Conservation (phyloP, 345 rosid species). For the Draba incana region DNA sequence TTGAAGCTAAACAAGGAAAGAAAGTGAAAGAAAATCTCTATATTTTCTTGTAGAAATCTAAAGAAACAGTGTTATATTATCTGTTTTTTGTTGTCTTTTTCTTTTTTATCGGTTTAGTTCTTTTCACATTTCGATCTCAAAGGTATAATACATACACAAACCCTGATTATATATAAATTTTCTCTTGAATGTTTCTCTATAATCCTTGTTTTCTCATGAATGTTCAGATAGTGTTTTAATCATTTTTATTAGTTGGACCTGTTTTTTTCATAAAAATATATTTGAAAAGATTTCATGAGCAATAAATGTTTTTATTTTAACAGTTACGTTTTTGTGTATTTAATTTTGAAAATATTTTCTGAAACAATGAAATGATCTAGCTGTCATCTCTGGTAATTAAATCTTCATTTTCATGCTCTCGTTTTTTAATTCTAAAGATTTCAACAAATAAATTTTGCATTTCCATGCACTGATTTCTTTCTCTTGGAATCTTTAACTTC, state of each 20-base stretch:
- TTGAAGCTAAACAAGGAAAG: slow-evolving; percentile 33
- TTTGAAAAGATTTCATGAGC: slow-evolving; percentile 29
- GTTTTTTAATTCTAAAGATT: background rate
- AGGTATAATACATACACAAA: background rate
- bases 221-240: slow-evolving; percentile 37
- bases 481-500: slow-evolving; percentile 14
- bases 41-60: slow-evolving; percentile 2
- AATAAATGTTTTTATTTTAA: slow-evolving; percentile 36
- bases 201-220: slow-evolving; percentile 34
- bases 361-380: slow-evolving; percentile 31
- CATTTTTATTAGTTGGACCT: slow-evolving; percentile 28
- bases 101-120: background rate
- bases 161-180: background rate
- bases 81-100: slow-evolving; percentile 22
- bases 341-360: slow-evolving; percentile 22
- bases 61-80: slow-evolving; percentile 10
- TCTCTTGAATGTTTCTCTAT: background rate
- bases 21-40: slow-evolving; percentile 26
- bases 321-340: slow-evolving; percentile 40
- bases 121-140: background rate
- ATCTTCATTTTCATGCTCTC: slow-evolving; percentile 31
- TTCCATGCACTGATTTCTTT: slow-evolving; percentile 35
- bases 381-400: slow-evolving; percentile 37
- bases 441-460: slow-evolving; percentile 18
- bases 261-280: background rate